A percentile compares a stretch with the other conserved stretches of the same genome.
These are phyloP conservation scores for Glomus cerebriforme DNA, from an alignment of 192 early-diverging fungal species.

Conservation along the genomic window DNA sequence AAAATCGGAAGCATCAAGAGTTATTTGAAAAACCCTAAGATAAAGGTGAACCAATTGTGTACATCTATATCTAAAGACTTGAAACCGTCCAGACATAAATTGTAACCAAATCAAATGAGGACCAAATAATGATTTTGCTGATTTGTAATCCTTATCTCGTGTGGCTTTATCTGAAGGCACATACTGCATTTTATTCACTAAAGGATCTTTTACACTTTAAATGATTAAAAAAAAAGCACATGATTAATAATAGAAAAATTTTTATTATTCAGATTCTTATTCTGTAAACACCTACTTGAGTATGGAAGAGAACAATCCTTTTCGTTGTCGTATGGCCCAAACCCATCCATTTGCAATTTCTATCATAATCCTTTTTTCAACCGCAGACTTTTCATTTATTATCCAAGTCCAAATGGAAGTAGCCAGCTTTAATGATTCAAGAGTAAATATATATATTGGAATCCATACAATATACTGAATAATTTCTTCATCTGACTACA, in stretches of 20 bases:
- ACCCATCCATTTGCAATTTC: conserved; percentile 87
- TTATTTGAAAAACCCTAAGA: conserved; percentile 77
- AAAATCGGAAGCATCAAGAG: conserved; percentile 53
- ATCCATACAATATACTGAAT: conserved; percentile 84
- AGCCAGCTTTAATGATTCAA: conserved; percentile 79
- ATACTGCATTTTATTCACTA: conserved; percentile 90
- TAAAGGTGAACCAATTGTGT: conserved; percentile 75
- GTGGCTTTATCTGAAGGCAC: conserved; percentile 83
- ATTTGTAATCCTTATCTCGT: conserved; percentile 59
- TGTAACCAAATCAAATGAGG: conserved; percentile 86
- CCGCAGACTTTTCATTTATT: conserved; percentile 71
- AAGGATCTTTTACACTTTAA: conserved; percentile 69
- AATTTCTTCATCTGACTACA: conserved; percentile 69
- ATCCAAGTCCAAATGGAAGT: conserved; percentile 90
- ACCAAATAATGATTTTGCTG: conserved; percentile 60
- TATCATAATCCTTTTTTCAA: conserved; percentile 78
- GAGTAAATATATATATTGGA: conserved; percentile 78
- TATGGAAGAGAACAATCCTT: conserved; percentile 77
- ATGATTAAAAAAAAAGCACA: not conserved
- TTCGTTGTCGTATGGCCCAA: conserved; percentile 71
- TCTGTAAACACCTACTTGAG: conserved; percentile 39
- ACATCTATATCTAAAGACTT: conserved; percentile 73
- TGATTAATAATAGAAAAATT: not conserved
- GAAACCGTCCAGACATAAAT: conserved; percentile 84
- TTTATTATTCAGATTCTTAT: not conserved